Percentiles rank a stretch among this genome's conserved stretches.
Evolutionary conservation across 2,329 filamentous ascomycete genomes (phyloP).

Genomic region (Raffaelea arxii): DNA sequence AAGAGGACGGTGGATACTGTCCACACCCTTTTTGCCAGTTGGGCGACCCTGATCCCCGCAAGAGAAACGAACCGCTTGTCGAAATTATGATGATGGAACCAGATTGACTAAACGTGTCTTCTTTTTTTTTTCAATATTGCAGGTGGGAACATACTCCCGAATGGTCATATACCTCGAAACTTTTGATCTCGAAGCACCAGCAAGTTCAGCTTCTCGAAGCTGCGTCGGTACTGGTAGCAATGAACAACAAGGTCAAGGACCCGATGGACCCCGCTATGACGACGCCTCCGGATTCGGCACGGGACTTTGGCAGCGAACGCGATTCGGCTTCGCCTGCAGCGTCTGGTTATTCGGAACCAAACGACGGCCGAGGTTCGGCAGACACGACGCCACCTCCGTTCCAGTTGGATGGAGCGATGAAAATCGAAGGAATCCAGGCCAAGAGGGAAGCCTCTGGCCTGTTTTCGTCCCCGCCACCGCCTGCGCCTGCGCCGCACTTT

Average conservation of each 20-base stretch:
- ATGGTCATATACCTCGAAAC: conserved; percentile 94
- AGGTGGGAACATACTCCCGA: conserved; percentile 99
- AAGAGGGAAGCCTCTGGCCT: conserved; percentile 27
- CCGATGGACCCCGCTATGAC: conserved; percentile 31
- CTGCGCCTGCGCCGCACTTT: too few species aligned
- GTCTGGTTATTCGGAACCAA: conserved; percentile 70
- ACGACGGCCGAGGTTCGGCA: conserved; percentile 71
- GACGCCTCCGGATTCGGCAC: conserved; percentile 55
- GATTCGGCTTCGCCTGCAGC: conserved; percentile 75
- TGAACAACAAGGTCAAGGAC: conserved; percentile 45
- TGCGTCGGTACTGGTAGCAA: conserved; percentile 87
- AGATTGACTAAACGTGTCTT: conserved; percentile 30
- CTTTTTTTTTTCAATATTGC: conserved; percentile 16
- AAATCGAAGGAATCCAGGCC: conserved; percentile 34
- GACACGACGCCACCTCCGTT: conserved; percentile 78
- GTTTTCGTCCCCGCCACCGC: conserved; percentile 22
- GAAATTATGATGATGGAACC: background rate
- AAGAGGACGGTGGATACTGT: too few species aligned
- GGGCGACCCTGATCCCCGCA: too few species aligned
- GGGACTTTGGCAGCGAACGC: conserved; percentile 65
- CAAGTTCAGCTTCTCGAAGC: conserved; percentile 96
- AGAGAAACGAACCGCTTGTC: too few species aligned
- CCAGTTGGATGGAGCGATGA: conserved; percentile 50
- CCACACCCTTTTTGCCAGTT: too few species aligned
- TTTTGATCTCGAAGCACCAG: conserved; percentile 98